Base-by-base conservation (phyloP, 1,139 yeast genomes). In the Debaryomyces sp. region DNA sequence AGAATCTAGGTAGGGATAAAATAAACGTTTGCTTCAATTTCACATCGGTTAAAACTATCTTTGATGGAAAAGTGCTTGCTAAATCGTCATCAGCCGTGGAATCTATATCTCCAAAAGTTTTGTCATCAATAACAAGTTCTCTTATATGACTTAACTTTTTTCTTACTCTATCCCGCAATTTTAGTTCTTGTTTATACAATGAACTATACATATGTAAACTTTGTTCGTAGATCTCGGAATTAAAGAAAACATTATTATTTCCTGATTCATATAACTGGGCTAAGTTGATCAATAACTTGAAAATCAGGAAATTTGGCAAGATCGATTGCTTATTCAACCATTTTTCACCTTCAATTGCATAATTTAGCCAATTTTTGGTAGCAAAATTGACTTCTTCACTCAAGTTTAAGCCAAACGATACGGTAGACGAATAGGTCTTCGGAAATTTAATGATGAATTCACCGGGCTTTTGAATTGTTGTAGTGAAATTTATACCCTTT, bases 371-470 rank as follows among this genome's bases (percentile, higher is more conserved):
- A n/a, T 70, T 63, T n/a, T 63, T 59, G 0, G 86, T 74, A 1
- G 87, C 86, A 63, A 85, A 77, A 50, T 77, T 75, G 1, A 78
- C 80, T 41, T 76, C 75, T 61, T 85, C 88, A 45, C 79, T 74
- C 9, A 84, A 66, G 46, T 75, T 76, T 43, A 81, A 72, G 0
- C 89, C 90, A 27, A 80, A 62, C 0, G 86, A 80, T 3, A 83
- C 59, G 3, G 67, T 66, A 9, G 82, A 64, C 0, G 83, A 68
- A 58, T 80, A 84, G 1, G 81, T 61, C 49, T 75, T 73, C 0
- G 91, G 90, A 51, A 69, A 82, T 48, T 78, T 82, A 45, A 85
- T 66, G 4, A 86, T 66, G 50, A 75, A 73, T 42, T 86, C 87
- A 0, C 89, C 89, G 0, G 86, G 83, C 33, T 69, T 70, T 61